These are phyloP conservation scores for Yamadazyma diospyri DNA, from an alignment of 1,139 yeast species.

Conservation along the genomic window DNA sequence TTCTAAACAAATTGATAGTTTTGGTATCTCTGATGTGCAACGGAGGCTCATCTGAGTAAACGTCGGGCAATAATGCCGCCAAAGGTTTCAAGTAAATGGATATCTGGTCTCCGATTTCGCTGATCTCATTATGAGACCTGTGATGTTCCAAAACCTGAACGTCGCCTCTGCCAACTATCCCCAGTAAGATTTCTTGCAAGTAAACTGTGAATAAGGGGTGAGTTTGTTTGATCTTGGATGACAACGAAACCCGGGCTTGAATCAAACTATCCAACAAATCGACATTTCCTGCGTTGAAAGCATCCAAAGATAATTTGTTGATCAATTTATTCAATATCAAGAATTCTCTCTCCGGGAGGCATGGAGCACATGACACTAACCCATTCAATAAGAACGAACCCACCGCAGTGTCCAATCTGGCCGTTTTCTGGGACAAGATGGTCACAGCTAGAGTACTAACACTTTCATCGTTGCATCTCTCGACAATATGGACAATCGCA, in stretches of 20 bases:
- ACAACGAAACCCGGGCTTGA: slow-evolving; percentile 50
- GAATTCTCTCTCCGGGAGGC: slow-evolving; percentile 59
- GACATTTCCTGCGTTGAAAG: slow-evolving; percentile 32
- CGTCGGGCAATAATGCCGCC: slow-evolving; percentile 67
- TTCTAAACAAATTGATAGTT: slow-evolving; percentile 63
- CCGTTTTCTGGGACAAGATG: slow-evolving; percentile 77
- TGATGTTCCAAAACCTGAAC: slow-evolving; percentile 77
- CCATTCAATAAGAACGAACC: slow-evolving; percentile 51
- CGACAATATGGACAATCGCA: slow-evolving; percentile 70
- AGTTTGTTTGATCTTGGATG: slow-evolving; percentile 37
- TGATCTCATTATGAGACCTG: slow-evolving; percentile 74
- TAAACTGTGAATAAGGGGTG: slow-evolving; percentile 55
- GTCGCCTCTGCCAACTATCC: slow-evolving; percentile 77
- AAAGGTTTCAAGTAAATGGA: slow-evolving; percentile 67
- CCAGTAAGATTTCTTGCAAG: slow-evolving; percentile 61
- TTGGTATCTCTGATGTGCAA: slow-evolving; percentile 40
- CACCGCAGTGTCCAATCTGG: slow-evolving; percentile 35
- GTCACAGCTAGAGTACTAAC: slow-evolving; percentile 82
- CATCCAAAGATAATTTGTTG: slow-evolving; percentile 34
- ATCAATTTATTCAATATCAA: slow-evolving; percentile 48
- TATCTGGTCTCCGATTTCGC: slow-evolving; percentile 74
- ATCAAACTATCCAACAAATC: slow-evolving; percentile 33
- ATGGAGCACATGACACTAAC: slow-evolving; percentile 55
- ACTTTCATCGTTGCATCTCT: slow-evolving; percentile 66
- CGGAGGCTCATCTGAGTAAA: slow-evolving; percentile 36